A percentile compares a stretch with the other conserved stretches of the same genome.
Evolutionary conservation across 257 asterid genomes (phyloP).

Genomic region (Ligustrum vulgare): DNA sequence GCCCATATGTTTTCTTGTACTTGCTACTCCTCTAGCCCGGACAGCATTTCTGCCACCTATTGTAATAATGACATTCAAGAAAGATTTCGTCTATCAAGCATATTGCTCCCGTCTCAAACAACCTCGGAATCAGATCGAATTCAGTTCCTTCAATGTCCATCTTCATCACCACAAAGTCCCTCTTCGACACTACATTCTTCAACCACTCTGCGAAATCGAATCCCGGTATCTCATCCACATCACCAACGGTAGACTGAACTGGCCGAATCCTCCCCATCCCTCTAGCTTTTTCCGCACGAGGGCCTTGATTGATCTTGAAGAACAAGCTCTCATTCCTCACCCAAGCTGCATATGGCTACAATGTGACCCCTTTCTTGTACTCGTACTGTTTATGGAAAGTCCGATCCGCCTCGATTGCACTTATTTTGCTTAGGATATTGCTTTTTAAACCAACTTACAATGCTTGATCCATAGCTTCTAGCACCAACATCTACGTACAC

Average conservation of each 20-base stretch:
- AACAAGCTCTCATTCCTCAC: constrained; percentile 75
- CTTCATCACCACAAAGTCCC: constrained; percentile 91
- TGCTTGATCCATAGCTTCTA: constrained; percentile 94
- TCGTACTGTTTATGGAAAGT: constrained; percentile 67
- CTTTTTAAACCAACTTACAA: constrained; percentile 97
- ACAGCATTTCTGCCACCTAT: constrained; percentile 96
- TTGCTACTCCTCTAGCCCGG: constrained; percentile 85
- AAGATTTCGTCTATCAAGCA: constrained; percentile 90
- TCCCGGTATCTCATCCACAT: constrained; percentile 77
- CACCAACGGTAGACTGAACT: constrained; percentile 52
- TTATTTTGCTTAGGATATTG: constrained; percentile 91
- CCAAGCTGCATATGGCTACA: constrained; percentile 96
- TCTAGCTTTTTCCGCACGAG: constrained; percentile 69
- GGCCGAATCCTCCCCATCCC: constrained; percentile 98
- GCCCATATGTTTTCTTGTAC: constrained; percentile 78
- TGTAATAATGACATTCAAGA: constrained; percentile 94
- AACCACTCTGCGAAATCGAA: constrained; percentile 91
- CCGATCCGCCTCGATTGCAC: constrained; percentile 57
- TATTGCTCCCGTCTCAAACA: constrained; percentile 78
- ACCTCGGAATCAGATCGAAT: constrained; percentile 80
- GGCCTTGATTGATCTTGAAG: constrained; percentile 83
- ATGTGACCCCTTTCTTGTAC: constrained; percentile 72
- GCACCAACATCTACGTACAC: constrained; percentile 91
- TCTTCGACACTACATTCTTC: constrained; percentile 61
- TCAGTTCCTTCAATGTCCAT: constrained; percentile 99